These are phyloP conservation scores for Graphilbum sp. DNA, from an alignment of 2,329 filamentous ascomycete genomes.

Conservation along the genomic window DNA sequence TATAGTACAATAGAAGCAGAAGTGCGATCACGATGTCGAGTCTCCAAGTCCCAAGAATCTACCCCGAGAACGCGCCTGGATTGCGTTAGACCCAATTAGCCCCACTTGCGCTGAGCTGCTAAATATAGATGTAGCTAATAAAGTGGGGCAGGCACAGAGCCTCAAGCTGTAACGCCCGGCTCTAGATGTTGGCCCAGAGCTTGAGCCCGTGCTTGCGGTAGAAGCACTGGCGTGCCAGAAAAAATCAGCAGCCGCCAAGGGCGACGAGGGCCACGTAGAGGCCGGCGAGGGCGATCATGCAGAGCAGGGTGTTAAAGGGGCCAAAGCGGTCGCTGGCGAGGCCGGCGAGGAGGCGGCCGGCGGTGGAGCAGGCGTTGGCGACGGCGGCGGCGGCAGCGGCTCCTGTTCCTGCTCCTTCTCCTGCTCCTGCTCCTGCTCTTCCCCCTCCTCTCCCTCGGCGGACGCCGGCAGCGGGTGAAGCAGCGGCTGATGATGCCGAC, in stretches of 20 bases:
- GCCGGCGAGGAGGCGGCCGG: constrained; percentile 27
- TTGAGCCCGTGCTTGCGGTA: constrained; percentile 8
- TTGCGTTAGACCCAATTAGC: no score
- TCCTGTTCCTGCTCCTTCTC: no score
- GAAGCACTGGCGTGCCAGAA: constrained; percentile 7
- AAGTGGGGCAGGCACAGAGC: no score
- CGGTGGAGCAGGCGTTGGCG: constrained; percentile 23
- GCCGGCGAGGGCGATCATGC: constrained; percentile 23
- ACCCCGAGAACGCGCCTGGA: no score
- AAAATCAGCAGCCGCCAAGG: constrained; percentile 16
- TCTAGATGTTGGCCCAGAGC: neutral
- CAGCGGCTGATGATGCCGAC: constrained; percentile 17
- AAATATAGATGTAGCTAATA: no score
- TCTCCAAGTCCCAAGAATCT: no score
- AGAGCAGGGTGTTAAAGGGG: constrained; percentile 26
- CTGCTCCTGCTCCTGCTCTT: no score
- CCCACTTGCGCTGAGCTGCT: no score
- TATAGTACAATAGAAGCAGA: no score
- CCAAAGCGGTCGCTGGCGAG: constrained; percentile 25
- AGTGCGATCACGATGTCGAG: no score
- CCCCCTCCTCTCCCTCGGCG: no score
- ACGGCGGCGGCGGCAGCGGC: constrained; percentile 17
- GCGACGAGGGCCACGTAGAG: constrained; percentile 27
- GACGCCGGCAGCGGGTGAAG: constrained; percentile 11
- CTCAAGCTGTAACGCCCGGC: no score